These are phyloP conservation scores for Talaromyces sp. DNA, from an alignment of 2,329 filamentous ascomycete species.

Conservation along the genomic window DNA sequence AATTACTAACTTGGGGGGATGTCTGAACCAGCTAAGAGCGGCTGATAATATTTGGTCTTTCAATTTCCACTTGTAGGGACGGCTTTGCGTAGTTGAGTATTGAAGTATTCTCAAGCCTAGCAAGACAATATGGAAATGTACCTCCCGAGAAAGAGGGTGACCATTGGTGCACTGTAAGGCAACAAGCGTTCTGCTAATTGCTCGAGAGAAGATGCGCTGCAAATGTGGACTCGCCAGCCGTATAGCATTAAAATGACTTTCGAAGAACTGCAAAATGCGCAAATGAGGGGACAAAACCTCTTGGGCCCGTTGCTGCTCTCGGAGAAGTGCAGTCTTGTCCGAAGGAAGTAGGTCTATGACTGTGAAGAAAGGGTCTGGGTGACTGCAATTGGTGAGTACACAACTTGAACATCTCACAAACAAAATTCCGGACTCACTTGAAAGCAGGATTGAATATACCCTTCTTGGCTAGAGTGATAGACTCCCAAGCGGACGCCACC, in stretches of 20 bases:
- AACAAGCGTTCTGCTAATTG: slow-evolving; percentile 75
- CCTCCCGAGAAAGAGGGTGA: slow-evolving; percentile 85
- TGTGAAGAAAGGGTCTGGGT: slow-evolving; percentile 83
- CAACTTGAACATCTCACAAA: not conserved
- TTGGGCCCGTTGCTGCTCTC: slow-evolving; percentile 74
- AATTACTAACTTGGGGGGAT: slow-evolving; percentile 63
- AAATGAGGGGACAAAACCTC: slow-evolving; percentile 84
- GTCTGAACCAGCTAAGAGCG: slow-evolving; percentile 83
- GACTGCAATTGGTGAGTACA: slow-evolving; percentile 41
- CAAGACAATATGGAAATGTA: slow-evolving; percentile 84
- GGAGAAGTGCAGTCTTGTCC: slow-evolving; percentile 71
- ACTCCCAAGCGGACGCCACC: slow-evolving; percentile 88
- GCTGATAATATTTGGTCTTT: slow-evolving; percentile 88
- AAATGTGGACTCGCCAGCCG: slow-evolving; percentile 80
- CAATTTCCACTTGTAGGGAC: slow-evolving; percentile 71
- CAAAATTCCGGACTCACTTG: slow-evolving; percentile 48
- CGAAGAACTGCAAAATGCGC: slow-evolving; percentile 81
- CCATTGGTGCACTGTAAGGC: slow-evolving; percentile 68
- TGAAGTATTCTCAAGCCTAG: slow-evolving; percentile 77
- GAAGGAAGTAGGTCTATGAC: slow-evolving; percentile 92
- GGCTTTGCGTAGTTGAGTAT: slow-evolving; percentile 63
- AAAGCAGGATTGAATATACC: slow-evolving; percentile 78
- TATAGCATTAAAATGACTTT: slow-evolving; percentile 91
- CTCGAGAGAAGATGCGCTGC: slow-evolving; percentile 75
- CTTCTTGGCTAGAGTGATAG: slow-evolving; percentile 70